Evolutionary conservation across 78 protist species (phyloP), one percentile per base, ranked within the genome.

Genomic region (Monosiga brevicollis): DNA sequence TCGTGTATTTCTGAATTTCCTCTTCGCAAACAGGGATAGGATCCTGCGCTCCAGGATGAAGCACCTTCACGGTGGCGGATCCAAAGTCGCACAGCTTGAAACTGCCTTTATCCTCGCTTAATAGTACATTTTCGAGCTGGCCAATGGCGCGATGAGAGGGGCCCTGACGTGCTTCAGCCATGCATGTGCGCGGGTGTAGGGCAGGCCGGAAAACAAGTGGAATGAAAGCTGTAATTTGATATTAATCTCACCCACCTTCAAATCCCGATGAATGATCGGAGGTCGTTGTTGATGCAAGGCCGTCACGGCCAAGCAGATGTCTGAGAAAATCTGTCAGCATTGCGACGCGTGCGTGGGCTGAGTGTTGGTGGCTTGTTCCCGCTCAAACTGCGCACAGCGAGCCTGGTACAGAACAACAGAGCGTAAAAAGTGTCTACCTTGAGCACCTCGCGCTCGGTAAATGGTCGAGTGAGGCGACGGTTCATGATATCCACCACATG

Each of bases 71-170:
- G 24, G 73, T 80, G 23, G 83, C 83, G 36, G 72, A 41, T 1
- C 83, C 83, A 42, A 80, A 54, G 83, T 80, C 83, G 74, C 83
- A 80, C 72, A 80, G 62, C 55, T 80, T 80, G 73, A 32, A 80
- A 2, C 0, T 3, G 2, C 49, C 36, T 1, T n/a, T n/a, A n/a
- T 1, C 34, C 25, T 38, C 24, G 24, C 20, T 38, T 9, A 25
- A 1, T 22, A 80, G 74, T 41, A 80, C 73, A 36, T 80, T 80
- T 29, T 80, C 83, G 38, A 42, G 23, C 39, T 73, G 62, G 6
- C 29, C 62, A n/a, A n/a, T n/a, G n/a, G 62, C 62, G 62, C 62
- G 62, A 6, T 6, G 6, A 49, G 6, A 6, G 62, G 62, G 29
- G 62, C 6, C 62, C 62, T 6, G 11, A 11, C 62, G 62, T n/a